Evolutionary conservation across 169 alveolate species (phyloP), one percentile per base, ranked within the genome.

Genomic region (Babesia ovis): DNA sequence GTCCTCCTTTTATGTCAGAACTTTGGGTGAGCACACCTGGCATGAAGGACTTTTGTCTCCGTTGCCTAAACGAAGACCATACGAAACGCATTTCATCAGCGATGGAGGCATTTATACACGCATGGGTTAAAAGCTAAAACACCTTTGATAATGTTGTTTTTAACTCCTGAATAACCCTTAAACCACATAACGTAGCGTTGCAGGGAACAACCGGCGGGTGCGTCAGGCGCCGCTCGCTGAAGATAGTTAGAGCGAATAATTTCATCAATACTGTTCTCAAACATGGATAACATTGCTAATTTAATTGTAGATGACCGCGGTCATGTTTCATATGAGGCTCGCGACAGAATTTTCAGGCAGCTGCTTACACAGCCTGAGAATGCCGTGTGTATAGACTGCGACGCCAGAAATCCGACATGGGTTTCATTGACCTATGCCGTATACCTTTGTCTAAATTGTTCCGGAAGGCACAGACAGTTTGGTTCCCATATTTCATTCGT

Each of bases 401-500:
- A 94, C 46, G 83, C 96, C n/a, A 81, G 94, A 31, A 97, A 96
- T 57, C 99, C 99, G 4, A 95, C 95, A 66, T 97, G 99, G 99
- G 91, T 95, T 27, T 94, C 98, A 53, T 85, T 97, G 22, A 91
- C 97, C 39, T 95, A 91, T 86, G 98, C 97, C 45, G 92, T 96
- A 43, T 96, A 94, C 90, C 88, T 97, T 72, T 97, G 99, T 84
- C 92, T 95, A 50, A 93, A 94, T 90, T 97, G 99, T 74, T 95
- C 99, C 4, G 96, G 98, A 9, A 73, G 91, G 35, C 99, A 97
- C 82, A 90, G 99, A 53, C 92, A 95, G 69, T 85, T 96, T 77
- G 99, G 99, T 23, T 96, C 97, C 2, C 98, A 95, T 77, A 91
- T 96, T 23, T 94, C 98, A 39, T 96, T 96, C 87, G 98, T 97